A percentile compares a stretch with the other conserved stretches of the same genome.
Evolutionary conservation across 345 rosid genomes (phyloP).

Genomic region (Orychophragmus violaceus): DNA sequence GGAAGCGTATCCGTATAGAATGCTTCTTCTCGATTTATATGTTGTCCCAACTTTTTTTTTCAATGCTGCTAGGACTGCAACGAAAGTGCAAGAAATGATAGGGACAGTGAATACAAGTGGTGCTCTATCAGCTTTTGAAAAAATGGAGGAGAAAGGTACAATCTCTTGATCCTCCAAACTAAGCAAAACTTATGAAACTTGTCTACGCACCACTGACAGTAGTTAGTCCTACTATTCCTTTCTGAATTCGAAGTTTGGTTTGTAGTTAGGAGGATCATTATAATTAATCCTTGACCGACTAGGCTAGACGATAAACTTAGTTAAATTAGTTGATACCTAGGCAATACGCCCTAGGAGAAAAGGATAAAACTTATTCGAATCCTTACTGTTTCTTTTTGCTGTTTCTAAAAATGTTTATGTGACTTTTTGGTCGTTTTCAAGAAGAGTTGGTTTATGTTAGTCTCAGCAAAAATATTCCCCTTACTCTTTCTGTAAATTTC

Average conservation of each 20-base stretch:
- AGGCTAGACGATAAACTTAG: too few relatives aligned
- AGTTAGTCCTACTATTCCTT: neutral
- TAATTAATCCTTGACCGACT: neutral
- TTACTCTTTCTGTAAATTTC: neutral
- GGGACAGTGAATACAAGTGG: constrained; percentile 66
- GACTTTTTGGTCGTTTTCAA: neutral
- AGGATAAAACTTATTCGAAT: neutral
- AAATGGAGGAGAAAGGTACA: constrained; percentile 80
- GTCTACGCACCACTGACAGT: neutral
- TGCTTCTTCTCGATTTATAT: neutral
- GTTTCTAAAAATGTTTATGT: neutral
- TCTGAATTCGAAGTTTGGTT: neutral
- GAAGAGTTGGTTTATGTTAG: neutral
- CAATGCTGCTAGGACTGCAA: constrained; percentile 53
- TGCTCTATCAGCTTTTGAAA: constrained; percentile 73
- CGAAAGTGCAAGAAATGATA: constrained; percentile 76
- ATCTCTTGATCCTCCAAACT: neutral
- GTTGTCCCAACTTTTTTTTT: neutral
- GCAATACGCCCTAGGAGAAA: neutral
- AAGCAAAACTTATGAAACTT: neutral
- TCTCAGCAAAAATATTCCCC: neutral
- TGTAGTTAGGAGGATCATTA: neutral
- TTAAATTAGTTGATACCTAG: neutral
- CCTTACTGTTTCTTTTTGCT: neutral
- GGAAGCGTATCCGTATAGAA: neutral